Conservation (phyloP, 176 grass and related monocot species). For the Aegilops umbellulata region DNA sequence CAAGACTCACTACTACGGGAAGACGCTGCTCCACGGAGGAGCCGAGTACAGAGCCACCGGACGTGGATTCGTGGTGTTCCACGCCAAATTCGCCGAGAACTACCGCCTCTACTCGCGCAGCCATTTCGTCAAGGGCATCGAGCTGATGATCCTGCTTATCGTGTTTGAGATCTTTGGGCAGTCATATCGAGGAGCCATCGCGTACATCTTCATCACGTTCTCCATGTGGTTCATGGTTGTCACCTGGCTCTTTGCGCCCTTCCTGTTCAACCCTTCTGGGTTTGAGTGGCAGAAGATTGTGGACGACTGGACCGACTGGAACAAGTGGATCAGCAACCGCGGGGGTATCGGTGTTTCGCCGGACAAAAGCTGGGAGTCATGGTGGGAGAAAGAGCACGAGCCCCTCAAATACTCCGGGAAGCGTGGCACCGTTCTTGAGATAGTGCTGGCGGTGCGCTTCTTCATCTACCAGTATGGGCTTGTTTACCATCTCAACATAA, state of each 20-base stretch:
- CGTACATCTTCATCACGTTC: constrained; percentile 87
- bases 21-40: constrained; percentile 88
- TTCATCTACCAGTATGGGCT: constrained; percentile 97
- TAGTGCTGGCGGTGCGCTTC: constrained; percentile 75
- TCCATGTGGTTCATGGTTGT: constrained; percentile 99
- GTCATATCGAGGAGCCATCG: constrained; percentile 65
- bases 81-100: constrained; percentile 92
- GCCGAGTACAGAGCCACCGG: constrained; percentile 89
- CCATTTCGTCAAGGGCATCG: constrained; percentile 94
- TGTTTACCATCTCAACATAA: constrained; percentile 93
- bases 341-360: constrained; percentile 80
- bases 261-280: constrained; percentile 96
- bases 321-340: constrained; percentile 92
- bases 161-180: constrained; percentile 93
- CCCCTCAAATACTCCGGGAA: constrained; percentile 77
- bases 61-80: constrained; percentile 98
- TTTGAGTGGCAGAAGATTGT: constrained; percentile 99
- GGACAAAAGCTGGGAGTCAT: constrained; percentile 95
- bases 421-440: constrained; percentile 72
- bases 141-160: constrained; percentile 84
- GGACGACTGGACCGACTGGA: constrained; percentile 96
- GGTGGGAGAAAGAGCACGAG: constrained; percentile 95
- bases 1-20: constrained; percentile 96
- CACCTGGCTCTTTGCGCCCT: constrained; percentile 97
- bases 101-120: constrained; percentile 87